A percentile compares a stretch with the other conserved stretches of the same genome.
Conservation (phyloP, 1,284 basidiomycete genomes). For the Acaromyces ingoldii region DNA sequence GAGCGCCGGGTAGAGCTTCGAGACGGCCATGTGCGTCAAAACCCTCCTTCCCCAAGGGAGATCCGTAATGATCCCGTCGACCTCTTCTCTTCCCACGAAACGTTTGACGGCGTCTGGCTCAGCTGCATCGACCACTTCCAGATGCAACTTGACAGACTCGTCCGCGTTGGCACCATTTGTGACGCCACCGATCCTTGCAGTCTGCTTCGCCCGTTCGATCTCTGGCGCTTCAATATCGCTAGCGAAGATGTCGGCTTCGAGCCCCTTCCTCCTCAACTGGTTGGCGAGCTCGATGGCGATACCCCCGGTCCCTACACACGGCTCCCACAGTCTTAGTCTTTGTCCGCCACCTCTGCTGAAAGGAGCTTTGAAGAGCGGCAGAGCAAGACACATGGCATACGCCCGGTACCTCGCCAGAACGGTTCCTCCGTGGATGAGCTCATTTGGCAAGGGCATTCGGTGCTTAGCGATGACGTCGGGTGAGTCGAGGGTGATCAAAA, state of each 20-base stretch:
- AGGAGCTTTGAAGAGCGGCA: background rate
- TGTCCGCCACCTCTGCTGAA: background rate
- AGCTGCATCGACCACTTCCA: background rate
- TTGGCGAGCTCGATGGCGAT: slow-evolving; percentile 11
- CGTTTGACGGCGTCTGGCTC: background rate
- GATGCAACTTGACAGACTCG: background rate
- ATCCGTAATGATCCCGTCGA: slow-evolving; percentile 9
- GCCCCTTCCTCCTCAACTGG: background rate
- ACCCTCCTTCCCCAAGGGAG: slow-evolving; percentile 12
- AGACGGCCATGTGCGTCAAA: background rate
- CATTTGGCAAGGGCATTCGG: background rate
- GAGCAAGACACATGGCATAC: slow-evolving; percentile 4
- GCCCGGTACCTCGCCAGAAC: slow-evolving; percentile 8
- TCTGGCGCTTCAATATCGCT: slow-evolving; percentile 9
- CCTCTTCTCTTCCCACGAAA: background rate
- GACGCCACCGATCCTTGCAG: background rate
- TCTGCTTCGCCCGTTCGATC: background rate
- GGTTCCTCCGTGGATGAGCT: slow-evolving; percentile 5
- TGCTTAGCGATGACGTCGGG: background rate
- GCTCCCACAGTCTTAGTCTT: slow-evolving; percentile 10
- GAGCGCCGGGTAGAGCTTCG: slow-evolving; percentile 4
- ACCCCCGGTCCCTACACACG: slow-evolving; percentile 11
- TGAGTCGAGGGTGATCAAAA: slow-evolving; percentile 5
- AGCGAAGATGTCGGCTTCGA: background rate
- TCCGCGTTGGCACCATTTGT: background rate